A percentile compares a stretch with the other conserved stretches of the same genome.
phyloP scores from a whole-genome alignment of 345 rosid species.

The Bruguiera parviflora region DNA sequence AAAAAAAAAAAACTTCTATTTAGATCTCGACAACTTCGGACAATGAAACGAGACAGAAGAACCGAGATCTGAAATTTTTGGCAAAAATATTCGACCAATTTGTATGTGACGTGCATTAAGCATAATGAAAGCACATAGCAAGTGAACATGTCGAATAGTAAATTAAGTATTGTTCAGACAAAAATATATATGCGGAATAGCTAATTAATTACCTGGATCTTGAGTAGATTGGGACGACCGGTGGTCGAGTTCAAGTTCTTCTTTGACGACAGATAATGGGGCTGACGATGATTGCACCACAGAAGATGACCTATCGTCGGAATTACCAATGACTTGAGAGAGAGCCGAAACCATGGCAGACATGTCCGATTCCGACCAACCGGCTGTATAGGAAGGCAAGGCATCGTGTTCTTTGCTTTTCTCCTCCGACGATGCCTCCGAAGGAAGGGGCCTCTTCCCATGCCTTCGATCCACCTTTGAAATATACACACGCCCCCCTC shows the following conservation, averaged over 20 bases:
- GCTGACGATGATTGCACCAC: conserved; percentile 20
- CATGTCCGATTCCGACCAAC: conserved; percentile 65
- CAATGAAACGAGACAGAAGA: not conserved
- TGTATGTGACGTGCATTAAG: no score
- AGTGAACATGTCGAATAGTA: no score
- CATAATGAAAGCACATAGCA: no score
- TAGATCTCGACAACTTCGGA: conserved; percentile 8
- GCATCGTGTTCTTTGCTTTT: conserved; percentile 19
- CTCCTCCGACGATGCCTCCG: conserved; percentile 59
- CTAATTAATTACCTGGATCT: conserved; percentile 16
- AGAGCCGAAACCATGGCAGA: conserved; percentile 85
- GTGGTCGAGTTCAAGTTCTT: conserved; percentile 4
- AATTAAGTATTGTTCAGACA: not conserved
- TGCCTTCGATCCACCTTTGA: conserved; percentile 59
- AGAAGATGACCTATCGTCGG: conserved; percentile 4
- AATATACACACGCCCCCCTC: not conserved
- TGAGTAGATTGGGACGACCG: conserved; percentile 2
- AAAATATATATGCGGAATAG: not conserved
- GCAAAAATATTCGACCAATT: no score
- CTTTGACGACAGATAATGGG: conserved; percentile 9
- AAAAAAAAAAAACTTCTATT: no score
- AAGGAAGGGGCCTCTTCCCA: conserved; percentile 75
- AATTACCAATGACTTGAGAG: conserved; percentile 43
- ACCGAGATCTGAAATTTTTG: not conserved
- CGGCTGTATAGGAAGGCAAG: conserved; percentile 27